Conservation (phyloP, 768 basidiomycete species). For the Sutorius australiensis region DNA sequence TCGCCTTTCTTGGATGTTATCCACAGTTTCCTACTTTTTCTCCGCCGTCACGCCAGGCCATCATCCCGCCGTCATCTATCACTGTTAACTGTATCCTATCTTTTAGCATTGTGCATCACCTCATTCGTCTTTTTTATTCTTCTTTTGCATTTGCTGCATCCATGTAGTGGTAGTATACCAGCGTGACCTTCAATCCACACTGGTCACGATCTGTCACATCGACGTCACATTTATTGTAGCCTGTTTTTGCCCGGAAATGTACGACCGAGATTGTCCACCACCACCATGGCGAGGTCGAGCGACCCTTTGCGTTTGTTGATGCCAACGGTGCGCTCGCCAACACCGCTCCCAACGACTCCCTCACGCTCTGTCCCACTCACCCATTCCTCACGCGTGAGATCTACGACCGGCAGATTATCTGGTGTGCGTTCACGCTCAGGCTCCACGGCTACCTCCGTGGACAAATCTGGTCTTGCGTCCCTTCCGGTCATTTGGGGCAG, state of each 20-base stretch:
- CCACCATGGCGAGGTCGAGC: constrained; percentile 18
- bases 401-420: constrained; percentile 24
- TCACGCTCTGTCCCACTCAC: constrained; percentile 16
- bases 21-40: constrained; percentile 5
- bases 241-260: not conserved
- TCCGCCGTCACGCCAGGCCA: constrained; percentile 8
- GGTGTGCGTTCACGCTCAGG: constrained; percentile 33
- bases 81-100: constrained; percentile 17
- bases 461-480: constrained; percentile 9
- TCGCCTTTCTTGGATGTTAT: constrained; percentile 11
- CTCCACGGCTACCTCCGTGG: constrained; percentile 24
- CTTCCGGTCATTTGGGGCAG: constrained; percentile 1
- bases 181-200: constrained; percentile 11
- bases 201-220: constrained; percentile 13
- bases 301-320: constrained; percentile 25
- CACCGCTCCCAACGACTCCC: not conserved
- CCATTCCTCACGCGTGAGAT: constrained; percentile 25
- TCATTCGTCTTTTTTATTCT: constrained; percentile 1
- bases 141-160: not conserved
- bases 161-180: not conserved
- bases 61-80: not conserved
- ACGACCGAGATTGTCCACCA: not conserved
- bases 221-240: constrained; percentile 6
- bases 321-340: constrained; percentile 32
- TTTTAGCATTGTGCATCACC: constrained; percentile 15